Base-by-base conservation (phyloP, 345 rosid species). In the Linum trigynum region DNA sequence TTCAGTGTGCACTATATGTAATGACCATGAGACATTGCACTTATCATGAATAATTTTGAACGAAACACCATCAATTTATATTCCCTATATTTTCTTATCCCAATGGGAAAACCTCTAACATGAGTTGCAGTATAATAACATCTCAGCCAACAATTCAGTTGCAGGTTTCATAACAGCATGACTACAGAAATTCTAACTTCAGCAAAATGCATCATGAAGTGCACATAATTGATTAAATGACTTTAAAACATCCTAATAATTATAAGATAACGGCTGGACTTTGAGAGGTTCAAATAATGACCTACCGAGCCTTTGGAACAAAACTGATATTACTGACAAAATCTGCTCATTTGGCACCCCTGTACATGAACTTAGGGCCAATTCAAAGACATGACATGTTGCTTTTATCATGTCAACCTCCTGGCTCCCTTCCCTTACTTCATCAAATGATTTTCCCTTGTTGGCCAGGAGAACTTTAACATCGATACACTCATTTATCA, bases 241-340 rank as follows among this genome's bases (percentile, higher is more conserved):
- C 50, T 5, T 11, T 5, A 43, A 5, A 43, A 43, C 50, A 43
- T 5, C 50, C 50, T 43, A 43, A 43, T 43, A 48, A 12, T 48
- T 48, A 6, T 48, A 48, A 45, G 7, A 2, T 45, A 4, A 48
- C 14, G 9, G 14, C 3, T 48, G 9, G 2, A 15, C 2, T 48
- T 48, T 15, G 53, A 48, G 14, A 38, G 69, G 75, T n/a, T 43
- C 32, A 1, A 23, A 23, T 23, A 23, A 23, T 57, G 63, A 69
- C 86, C 4, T 82, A 92, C 99, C 92, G 68, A 94, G 91, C 76
- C 79, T 86, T 59, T 74, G 73, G 71, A 88, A 85, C 70, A 88
- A 71, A 73, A 71, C 68, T 67, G 86, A 71, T 63, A 78, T 76
- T 68, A 80, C 83, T 7, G 75, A 75, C 76, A 88, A 81, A 69